These are phyloP conservation scores for Botrytis aclada DNA, from an alignment of 2,329 filamentous ascomycete genomes.

Conservation along the genomic window DNA sequence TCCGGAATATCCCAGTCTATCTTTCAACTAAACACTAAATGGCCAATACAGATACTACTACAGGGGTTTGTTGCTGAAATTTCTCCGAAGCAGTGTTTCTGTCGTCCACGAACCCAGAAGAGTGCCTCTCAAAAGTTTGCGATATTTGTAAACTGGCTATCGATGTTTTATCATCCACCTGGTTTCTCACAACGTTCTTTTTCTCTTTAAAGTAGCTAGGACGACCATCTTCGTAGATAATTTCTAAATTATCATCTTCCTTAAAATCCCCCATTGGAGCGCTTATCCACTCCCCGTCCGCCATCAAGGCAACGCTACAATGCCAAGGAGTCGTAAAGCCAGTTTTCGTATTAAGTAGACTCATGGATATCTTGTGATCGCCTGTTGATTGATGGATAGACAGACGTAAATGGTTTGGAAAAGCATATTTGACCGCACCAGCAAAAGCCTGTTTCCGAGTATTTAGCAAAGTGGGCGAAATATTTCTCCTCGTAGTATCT, in stretches of 20 bases:
- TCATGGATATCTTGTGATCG: neutral
- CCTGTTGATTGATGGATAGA: neutral
- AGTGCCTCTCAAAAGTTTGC: rapidly evolving
- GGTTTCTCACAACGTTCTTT: neutral
- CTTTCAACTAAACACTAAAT: neutral
- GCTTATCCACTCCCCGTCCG: neutral
- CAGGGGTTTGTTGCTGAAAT: neutral
- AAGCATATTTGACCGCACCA: neutral
- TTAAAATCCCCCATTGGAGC: neutral
- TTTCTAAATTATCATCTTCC: neutral
- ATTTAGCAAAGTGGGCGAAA: neutral
- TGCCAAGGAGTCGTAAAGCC: neutral
- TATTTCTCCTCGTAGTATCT: rapidly evolving
- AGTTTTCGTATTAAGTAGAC: neutral
- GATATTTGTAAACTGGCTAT: neutral
- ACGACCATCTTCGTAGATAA: neutral
- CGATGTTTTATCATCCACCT: neutral
- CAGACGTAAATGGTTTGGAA: neutral
- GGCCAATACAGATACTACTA: neutral
- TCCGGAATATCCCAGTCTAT: neutral
- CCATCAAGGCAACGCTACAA: neutral
- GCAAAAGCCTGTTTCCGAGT: neutral
- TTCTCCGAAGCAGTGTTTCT: neutral
- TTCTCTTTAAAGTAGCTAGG: neutral
- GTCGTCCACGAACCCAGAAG: neutral